These are phyloP conservation scores for Lagenaria siceraria DNA, from an alignment of 306 rosid species.

Conservation along the genomic window DNA sequence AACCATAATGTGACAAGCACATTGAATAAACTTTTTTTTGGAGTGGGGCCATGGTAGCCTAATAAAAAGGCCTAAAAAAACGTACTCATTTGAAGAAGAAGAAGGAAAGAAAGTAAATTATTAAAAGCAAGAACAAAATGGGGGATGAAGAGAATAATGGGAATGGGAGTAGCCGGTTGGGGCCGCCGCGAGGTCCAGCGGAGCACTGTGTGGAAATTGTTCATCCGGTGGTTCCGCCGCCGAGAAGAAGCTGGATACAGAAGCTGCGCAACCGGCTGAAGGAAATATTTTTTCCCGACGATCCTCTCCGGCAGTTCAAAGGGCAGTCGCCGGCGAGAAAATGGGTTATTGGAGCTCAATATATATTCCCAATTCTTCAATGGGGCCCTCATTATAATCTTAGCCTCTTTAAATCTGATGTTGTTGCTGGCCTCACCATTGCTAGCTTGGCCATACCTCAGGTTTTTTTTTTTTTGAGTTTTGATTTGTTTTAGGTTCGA, in stretches of 20 bases:
- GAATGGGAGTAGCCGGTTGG: neutral
- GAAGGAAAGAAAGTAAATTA: neutral
- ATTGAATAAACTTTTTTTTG: too few species aligned
- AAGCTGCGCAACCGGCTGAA: conserved; percentile 51
- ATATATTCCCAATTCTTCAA: conserved; percentile 74
- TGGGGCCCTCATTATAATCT: conserved; percentile 75
- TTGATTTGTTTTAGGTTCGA: too few species aligned
- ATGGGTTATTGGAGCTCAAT: conserved; percentile 57
- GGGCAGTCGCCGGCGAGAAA: conserved; percentile 42
- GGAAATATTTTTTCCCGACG: conserved; percentile 90
- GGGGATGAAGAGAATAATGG: neutral
- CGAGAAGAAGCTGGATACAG: conserved; percentile 30
- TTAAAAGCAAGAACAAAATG: neutral
- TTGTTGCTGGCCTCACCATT: conserved; percentile 89
- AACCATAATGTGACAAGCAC: too few species aligned
- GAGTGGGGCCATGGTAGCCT: neutral
- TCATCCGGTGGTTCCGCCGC: conserved; percentile 76
- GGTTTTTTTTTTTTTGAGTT: conserved; percentile 17
- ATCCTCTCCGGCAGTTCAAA: conserved; percentile 81
- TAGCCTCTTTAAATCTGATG: conserved; percentile 70
- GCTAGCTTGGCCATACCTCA: conserved; percentile 98
- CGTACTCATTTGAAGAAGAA: neutral
- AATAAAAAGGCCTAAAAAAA: neutral
- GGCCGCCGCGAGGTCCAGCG: neutral
- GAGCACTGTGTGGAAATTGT: conserved; percentile 33